phyloP scores from a whole-genome alignment of 2,329 filamentous ascomycete species.

The Colletotrichum falcatum region DNA sequence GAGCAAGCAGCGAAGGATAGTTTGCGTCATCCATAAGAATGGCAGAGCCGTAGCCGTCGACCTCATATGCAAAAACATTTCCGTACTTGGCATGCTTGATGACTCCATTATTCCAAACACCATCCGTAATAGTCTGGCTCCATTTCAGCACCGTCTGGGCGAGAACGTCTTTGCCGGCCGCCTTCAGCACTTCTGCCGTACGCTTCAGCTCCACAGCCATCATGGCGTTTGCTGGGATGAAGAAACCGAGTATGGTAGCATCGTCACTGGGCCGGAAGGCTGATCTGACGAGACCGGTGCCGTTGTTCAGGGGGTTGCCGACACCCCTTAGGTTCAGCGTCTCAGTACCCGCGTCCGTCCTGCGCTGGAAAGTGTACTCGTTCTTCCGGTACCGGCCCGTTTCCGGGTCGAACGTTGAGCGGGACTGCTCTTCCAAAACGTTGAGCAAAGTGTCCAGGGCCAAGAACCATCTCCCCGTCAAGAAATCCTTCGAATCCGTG shows the following conservation, averaged over 20 bases:
- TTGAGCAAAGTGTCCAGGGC: constrained; percentile 80
- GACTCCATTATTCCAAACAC: constrained; percentile 87
- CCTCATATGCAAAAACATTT: constrained; percentile 86
- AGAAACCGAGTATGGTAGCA: constrained; percentile 92
- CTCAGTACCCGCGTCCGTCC: constrained; percentile 86
- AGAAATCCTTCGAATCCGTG: constrained; percentile 81
- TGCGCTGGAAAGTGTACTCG: constrained; percentile 87
- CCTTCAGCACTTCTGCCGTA: constrained; percentile 75
- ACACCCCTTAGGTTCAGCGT: constrained; percentile 85
- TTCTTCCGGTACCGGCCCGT: constrained; percentile 76
- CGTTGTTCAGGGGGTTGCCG: constrained; percentile 90
- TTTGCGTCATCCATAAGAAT: constrained; percentile 94
- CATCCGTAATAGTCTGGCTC: constrained; percentile 75
- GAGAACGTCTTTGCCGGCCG: constrained; percentile 66
- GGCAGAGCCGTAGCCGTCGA: constrained; percentile 85
- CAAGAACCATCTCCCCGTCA: constrained; percentile 81
- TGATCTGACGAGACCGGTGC: constrained; percentile 87
- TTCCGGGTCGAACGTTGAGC: constrained; percentile 80
- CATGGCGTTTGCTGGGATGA: constrained; percentile 96
- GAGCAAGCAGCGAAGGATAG: constrained; percentile 81
- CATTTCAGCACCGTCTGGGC: constrained; percentile 68
- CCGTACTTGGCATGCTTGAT: constrained; percentile 81
- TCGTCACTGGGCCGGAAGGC: constrained; percentile 97
- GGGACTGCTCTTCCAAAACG: constrained; percentile 82
- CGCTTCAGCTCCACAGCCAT: constrained; percentile 90